These are phyloP conservation scores for Acrocalymma vagum DNA, from an alignment of 2,329 filamentous ascomycete species.

Conservation along the genomic window DNA sequence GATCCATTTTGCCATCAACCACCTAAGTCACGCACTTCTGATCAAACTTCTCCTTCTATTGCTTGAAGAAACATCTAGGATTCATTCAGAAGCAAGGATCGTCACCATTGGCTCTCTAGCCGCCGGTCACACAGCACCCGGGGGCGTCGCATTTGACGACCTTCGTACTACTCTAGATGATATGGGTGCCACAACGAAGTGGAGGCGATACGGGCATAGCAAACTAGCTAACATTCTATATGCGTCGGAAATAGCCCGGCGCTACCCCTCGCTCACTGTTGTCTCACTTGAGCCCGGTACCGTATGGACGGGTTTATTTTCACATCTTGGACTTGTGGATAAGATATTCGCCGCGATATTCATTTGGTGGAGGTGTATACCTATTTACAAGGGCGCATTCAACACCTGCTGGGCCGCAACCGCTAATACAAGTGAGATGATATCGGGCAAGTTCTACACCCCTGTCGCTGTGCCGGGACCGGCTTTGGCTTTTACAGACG, in stretches of 20 bases:
- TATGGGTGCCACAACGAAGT: too few species aligned
- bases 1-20: conserved; percentile 55
- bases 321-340: neutral
- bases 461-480: too few species aligned
- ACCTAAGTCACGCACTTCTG: conserved; percentile 55
- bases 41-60: conserved; percentile 50
- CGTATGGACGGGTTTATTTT: conserved; percentile 30
- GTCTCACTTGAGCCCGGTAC: conserved; percentile 55
- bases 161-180: too few species aligned
- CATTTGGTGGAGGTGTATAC: neutral
- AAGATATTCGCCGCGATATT: neutral
- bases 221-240: conserved; percentile 59
- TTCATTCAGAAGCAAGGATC: too few species aligned
- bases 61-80: conserved; percentile 36
- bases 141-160: too few species aligned
- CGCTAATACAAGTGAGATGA: neutral
- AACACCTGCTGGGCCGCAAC: conserved; percentile 5
- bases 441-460: conserved; percentile 1
- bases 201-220: conserved; percentile 53
- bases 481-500: conserved; percentile 13
- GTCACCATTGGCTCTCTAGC: too few species aligned
- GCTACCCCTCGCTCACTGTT: conserved; percentile 51
- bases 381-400: conserved; percentile 1
- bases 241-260: conserved; percentile 47
- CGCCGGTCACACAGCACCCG: too few species aligned